Percentiles rank a stretch among this genome's conserved stretches.
Conservation (phyloP, 2,329 filamentous ascomycete genomes). For the Didymella pomorum region DNA sequence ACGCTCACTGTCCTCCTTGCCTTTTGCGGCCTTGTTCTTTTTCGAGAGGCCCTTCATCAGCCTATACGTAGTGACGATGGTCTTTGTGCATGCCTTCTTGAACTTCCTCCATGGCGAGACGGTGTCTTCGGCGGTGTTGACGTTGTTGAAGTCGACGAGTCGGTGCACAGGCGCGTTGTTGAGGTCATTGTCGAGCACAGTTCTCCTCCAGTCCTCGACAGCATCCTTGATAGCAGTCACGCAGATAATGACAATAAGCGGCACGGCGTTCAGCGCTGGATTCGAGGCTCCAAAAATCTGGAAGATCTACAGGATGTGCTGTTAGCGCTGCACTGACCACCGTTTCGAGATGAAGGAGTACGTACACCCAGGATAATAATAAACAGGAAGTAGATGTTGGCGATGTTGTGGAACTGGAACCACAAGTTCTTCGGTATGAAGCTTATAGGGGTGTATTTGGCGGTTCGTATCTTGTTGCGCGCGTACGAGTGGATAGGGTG, state of each 20-base stretch:
- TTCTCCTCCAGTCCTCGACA: conserved; percentile 93
- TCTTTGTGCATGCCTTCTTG: conserved; percentile 84
- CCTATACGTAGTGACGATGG: conserved; percentile 64
- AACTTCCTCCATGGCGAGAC: conserved; percentile 84
- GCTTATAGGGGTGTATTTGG: conserved; percentile 94
- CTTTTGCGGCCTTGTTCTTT: conserved; percentile 41
- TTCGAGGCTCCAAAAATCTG: conserved; percentile 93
- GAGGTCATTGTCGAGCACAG: conserved; percentile 87
- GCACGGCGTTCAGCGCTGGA: conserved; percentile 87
- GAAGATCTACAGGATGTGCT: conserved; percentile 74
- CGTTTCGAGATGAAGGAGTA: conserved; percentile 33
- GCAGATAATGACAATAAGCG: conserved; percentile 88
- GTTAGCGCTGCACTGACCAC: conserved; percentile 32
- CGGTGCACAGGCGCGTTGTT: conserved; percentile 97
- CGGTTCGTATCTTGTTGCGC: conserved; percentile 96
- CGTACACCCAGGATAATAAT: conserved; percentile 92
- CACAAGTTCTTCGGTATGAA: conserved; percentile 97
- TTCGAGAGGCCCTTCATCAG: conserved; percentile 54
- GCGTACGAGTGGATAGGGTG: conserved; percentile 74
- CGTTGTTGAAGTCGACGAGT: conserved; percentile 86
- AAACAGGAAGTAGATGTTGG: conserved; percentile 98
- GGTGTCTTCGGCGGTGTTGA: conserved; percentile 88
- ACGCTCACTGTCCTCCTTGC: conserved; percentile 59
- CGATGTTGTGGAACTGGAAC: conserved; percentile 98
- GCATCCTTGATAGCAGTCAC: conserved; percentile 94